Base-by-base conservation (phyloP, 1,284 basidiomycete species). In the Fistulinella staudtii region DNA sequence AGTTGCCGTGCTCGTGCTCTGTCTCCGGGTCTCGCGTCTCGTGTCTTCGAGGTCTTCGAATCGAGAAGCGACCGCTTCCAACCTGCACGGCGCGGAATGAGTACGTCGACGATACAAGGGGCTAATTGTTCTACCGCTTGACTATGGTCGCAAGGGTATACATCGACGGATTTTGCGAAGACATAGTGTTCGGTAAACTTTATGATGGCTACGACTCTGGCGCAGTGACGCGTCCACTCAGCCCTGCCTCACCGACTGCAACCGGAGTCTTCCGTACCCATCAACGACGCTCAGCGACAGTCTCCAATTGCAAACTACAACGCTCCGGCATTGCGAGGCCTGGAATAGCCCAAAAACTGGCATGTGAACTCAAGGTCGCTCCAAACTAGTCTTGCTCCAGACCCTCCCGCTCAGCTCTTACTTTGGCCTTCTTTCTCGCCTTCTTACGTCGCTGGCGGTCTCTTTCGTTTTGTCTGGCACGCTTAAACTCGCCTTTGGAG, bases 61-160 rank as follows among this genome's bases (percentile, higher is more conserved):
- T 42, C 95, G 82, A 40, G 91, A 93, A 8, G 93, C 94, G 3
- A 93, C 92, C 36, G 96, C 95, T 75, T 95, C 89, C 42, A 92
- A 77, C 51, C 89, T 89, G 39, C 36, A 34, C 15, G 25, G 34
- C 25, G 29, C 22, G 9, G 8, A 13, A 22, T 57, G 40, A 44
- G 34, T 40, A 33, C 42, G 36, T 42, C 36, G n/a, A 23, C 41
- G 13, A 34, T 15, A 45, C 30, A 17, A 22, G 11, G 18, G 40
- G 29, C 24, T 66, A 36, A 35, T 24, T 29, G 20, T 77, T 46
- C 15, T 61, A 90, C 91, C 91, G 78, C 67, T 88, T 89, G 61
- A 88, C 83, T 51, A 88, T 82, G n/a, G 85, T 89, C 27, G 81
- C 80, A 37, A 89, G 70, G 28, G 84, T 84, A 59, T 88, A 75